Base-by-base conservation (phyloP, 352 stramenopile genomes). In the Thalassiosira hispida region DNA sequence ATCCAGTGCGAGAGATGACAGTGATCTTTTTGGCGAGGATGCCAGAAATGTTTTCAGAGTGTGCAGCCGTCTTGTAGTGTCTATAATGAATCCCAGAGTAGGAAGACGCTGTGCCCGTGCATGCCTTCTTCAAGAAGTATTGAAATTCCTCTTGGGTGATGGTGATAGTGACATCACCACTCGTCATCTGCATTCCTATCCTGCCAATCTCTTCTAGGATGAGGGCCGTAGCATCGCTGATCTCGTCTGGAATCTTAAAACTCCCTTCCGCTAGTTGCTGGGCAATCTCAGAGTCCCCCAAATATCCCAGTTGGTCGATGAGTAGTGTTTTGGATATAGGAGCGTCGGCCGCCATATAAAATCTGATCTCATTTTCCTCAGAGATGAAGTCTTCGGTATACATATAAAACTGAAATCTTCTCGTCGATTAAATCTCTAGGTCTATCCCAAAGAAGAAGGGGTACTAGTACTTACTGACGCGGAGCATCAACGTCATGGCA, bases 41-140 rank as follows among this genome's bases (percentile, higher is more conserved):
- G 2, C 29, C n/a, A 0, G 55, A 68, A 0, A 75, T 1, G 9
- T 44, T 16, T 16, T 60, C 11, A 2, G 55, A 62, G 0, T 51
- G 14, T 7, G 49, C 44, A 18, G 56, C 56, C 29, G 59, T 25
- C 25, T 68, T 68, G 40, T 68, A 68, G 23, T 68, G 59, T 1
- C 52, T 52, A 16, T 49, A 74, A 27, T 74, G 65, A 40, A 74
- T 38, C 2, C 65, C 65, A 2, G 20, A 74, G 0, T 40, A 33
- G 0, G 42, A 74, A 0, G 52, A 66, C 7, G 51, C 29, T 18
- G 65, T 74, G 0, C 12, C 31, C 27, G 65, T 52, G 16, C 23
- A n/a, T 8, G 18, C 40, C 12, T 7, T 20, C 3, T n/a, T 38
- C 65, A 51, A 74, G 16, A 22, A 65, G 29, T 44, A 33, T 6